Conservation (phyloP, 73 alveolate genomes). For the Halteria grandinella region DNA sequence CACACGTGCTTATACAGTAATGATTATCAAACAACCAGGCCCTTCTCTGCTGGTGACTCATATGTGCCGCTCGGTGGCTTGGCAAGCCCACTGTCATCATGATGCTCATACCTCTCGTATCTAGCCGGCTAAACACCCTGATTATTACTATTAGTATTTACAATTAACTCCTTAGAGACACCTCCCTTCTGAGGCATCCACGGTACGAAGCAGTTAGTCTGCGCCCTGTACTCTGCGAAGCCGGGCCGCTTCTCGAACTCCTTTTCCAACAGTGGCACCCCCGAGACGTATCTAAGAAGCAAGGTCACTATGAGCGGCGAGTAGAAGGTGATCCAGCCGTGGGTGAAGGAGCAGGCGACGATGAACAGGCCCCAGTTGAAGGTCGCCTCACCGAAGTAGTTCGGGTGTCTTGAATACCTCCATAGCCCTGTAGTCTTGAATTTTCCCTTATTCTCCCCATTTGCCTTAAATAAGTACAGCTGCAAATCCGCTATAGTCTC, state of each 20-base stretch:
- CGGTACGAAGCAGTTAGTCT: slow-evolving; percentile 42
- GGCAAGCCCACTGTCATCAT: too few species aligned
- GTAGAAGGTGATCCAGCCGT: slow-evolving; percentile 57
- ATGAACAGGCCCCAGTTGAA: slow-evolving; percentile 72
- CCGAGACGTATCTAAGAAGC: slow-evolving; percentile 46
- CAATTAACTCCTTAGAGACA: slow-evolving; percentile 4
- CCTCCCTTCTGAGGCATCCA: slow-evolving; percentile 41
- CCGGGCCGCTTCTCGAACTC: slow-evolving; percentile 47
- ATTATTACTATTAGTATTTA: too few species aligned
- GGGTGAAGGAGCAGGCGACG: slow-evolving; percentile 60
- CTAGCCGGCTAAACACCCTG: too few species aligned
- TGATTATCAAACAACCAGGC: too few species aligned
- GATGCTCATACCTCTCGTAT: too few species aligned
- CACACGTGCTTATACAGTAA: too few species aligned
- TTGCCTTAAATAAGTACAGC: not conserved
- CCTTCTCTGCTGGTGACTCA: too few species aligned
- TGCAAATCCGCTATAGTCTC: slow-evolving; percentile 45
- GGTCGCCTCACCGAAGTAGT: slow-evolving; percentile 77
- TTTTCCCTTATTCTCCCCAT: slow-evolving; percentile 59
- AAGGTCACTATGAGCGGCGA: slow-evolving; percentile 40
- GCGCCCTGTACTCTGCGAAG: slow-evolving; percentile 2
- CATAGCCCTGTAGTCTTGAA: slow-evolving; percentile 66
- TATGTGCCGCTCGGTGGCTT: too few species aligned
- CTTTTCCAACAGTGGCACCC: slow-evolving; percentile 65
- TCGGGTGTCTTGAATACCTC: slow-evolving; percentile 83